A percentile compares a stretch with the other conserved stretches of the same genome.
These are phyloP conservation scores for Candida albicans DNA, from an alignment of 1,139 yeast species.

Conservation along the genomic window DNA sequence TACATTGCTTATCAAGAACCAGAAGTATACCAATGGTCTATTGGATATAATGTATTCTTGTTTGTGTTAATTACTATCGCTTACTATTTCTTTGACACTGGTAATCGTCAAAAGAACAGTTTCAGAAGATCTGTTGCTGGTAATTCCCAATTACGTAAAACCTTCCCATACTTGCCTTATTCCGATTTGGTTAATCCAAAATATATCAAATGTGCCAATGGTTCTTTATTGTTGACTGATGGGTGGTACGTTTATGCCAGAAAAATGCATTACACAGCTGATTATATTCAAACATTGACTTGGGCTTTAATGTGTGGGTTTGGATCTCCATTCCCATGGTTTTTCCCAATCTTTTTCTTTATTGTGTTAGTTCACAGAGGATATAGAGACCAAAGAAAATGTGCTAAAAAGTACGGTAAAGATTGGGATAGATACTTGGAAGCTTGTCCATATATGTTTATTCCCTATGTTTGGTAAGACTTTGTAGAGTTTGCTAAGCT, in stretches of 20 bases:
- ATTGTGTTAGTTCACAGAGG: constrained; percentile 88
- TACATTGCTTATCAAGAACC: constrained; percentile 84
- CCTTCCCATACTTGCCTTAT: constrained; percentile 92
- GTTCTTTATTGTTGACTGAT: constrained; percentile 80
- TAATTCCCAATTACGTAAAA: constrained; percentile 67
- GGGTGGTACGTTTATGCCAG: constrained; percentile 95
- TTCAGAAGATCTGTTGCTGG: constrained; percentile 90
- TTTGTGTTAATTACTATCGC: constrained; percentile 61
- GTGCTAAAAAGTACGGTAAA: constrained; percentile 82
- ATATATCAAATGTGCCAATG: constrained; percentile 81
- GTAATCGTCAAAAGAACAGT: constrained; percentile 92
- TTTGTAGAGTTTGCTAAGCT: background rate
- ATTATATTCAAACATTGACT: constrained; percentile 78
- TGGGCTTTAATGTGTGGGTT: constrained; percentile 95
- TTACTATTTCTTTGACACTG: constrained; percentile 91
- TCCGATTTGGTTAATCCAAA: constrained; percentile 79
- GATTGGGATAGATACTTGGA: constrained; percentile 89
- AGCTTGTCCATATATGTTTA: constrained; percentile 88
- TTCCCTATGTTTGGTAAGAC: constrained; percentile 73
- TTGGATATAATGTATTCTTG: constrained; percentile 54
- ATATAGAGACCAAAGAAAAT: constrained; percentile 78
- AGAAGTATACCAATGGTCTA: constrained; percentile 71
- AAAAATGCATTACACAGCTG: constrained; percentile 94
- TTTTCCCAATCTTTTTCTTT: constrained; percentile 89
- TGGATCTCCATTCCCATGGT: constrained; percentile 89